phyloP scores from a whole-genome alignment of 805 yeast species.

The Ogataea trehalophila region DNA sequence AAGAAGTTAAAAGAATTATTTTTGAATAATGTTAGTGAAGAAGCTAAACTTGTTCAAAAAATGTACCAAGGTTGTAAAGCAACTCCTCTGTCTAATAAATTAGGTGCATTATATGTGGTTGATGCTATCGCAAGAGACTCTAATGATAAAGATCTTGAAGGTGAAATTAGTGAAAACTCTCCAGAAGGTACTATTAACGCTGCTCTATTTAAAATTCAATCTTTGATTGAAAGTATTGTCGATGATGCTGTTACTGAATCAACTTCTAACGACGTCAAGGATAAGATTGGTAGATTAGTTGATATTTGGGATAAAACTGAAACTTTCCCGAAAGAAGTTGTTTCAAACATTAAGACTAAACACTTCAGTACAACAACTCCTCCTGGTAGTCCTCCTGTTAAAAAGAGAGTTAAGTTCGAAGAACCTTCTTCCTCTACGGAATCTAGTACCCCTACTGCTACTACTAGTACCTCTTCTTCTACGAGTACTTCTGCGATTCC shows the following conservation, averaged over 20 bases:
- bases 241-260: constrained; percentile 57
- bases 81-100: constrained; percentile 74
- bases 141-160: constrained; percentile 47
- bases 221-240: constrained; percentile 57
- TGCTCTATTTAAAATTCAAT: constrained; percentile 62
- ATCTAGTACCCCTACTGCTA: constrained; percentile 1
- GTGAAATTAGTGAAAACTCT: constrained; percentile 41
- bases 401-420: constrained; percentile 26
- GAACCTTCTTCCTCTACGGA: neutral
- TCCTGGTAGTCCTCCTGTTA: constrained; percentile 56
- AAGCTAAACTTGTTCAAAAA: constrained; percentile 49
- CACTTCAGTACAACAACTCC: constrained; percentile 67
- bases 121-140: constrained; percentile 89
- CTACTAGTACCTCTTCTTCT: constrained; percentile 10
- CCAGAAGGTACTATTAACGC: constrained; percentile 71
- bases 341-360: constrained; percentile 52
- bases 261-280: constrained; percentile 47
- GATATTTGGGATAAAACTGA: constrained; percentile 90
- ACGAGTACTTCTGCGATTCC: constrained; percentile 19
- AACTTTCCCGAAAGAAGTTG: constrained; percentile 58
- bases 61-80: constrained; percentile 65
- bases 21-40: constrained; percentile 50
- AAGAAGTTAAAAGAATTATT: constrained; percentile 79
- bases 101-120: constrained; percentile 86
- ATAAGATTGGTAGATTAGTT: constrained; percentile 75